These are phyloP conservation scores for Leptographium lundbergii DNA, from an alignment of 2,329 filamentous ascomycete genomes.

Conservation along the genomic window DNA sequence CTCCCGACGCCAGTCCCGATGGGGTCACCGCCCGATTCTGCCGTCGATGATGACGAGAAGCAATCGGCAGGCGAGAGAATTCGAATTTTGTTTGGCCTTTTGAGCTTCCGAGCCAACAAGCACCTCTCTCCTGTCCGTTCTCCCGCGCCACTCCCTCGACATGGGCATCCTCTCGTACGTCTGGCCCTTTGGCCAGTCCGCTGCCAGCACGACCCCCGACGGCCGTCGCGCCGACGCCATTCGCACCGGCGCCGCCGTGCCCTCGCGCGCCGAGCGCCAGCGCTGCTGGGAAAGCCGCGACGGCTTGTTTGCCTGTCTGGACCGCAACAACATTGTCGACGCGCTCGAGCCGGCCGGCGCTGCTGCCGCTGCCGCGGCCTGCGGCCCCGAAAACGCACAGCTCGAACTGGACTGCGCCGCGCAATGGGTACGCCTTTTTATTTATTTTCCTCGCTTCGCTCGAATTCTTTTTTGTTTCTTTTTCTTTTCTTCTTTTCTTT, in stretches of 20 bases:
- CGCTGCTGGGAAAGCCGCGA: constrained; percentile 87
- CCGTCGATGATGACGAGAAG: background rate
- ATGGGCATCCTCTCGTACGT: constrained; percentile 38
- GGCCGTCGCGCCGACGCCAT: constrained; percentile 40
- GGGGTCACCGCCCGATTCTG: background rate
- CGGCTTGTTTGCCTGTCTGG: constrained; percentile 76
- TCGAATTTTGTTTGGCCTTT: no score
- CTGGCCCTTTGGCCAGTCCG: constrained; percentile 13
- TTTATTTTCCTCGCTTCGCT: constrained; percentile 1
- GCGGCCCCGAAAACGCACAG: constrained; percentile 28
- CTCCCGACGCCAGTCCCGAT: background rate
- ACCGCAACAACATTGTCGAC: constrained; percentile 71
- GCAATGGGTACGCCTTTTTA: constrained; percentile 62
- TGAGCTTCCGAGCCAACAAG: background rate
- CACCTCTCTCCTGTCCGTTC: no score
- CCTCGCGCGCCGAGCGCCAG: constrained; percentile 69
- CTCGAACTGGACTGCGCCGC: constrained; percentile 80
- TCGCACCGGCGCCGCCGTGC: constrained; percentile 52
- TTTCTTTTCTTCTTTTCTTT: constrained; percentile 1
- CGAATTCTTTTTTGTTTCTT: constrained; percentile 1
- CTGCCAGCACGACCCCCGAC: constrained; percentile 21
- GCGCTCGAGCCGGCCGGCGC: constrained; percentile 29
- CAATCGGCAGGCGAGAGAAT: background rate
- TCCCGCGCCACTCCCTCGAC: background rate
- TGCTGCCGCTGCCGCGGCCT: constrained; percentile 25